Conservation (phyloP, 164 flowering plant species). For the Annona cherimola region DNA sequence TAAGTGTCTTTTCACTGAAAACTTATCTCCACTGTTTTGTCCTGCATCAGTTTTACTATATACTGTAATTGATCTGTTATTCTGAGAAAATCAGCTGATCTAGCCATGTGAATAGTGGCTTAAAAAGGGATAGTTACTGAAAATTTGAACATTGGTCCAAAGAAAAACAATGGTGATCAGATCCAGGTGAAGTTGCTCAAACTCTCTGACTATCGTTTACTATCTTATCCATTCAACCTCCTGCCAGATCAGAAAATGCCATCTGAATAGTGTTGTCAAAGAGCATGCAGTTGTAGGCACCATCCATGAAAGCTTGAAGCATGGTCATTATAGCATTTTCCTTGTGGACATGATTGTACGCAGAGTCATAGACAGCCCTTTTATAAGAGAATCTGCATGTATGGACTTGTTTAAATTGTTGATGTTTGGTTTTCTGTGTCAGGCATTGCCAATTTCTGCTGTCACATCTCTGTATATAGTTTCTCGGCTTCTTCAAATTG, state of each 20-base stretch:
- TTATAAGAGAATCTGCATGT: neutral
- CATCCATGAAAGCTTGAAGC: neutral
- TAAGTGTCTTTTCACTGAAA: constrained; percentile 19
- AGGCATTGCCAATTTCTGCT: constrained; percentile 39
- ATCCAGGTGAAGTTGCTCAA: neutral
- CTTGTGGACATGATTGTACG: neutral
- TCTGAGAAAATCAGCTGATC: neutral
- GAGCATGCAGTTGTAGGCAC: neutral
- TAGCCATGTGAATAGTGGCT: neutral
- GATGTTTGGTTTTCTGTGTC: constrained; percentile 15
- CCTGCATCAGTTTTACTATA: neutral
- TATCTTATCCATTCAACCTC: neutral
- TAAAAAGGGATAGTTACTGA: neutral
- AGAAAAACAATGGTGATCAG: neutral
- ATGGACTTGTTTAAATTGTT: neutral
- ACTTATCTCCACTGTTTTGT: neutral
- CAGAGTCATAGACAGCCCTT: neutral
- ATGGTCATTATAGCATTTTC: neutral
- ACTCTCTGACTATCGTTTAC: neutral
- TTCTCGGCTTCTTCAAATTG: constrained; percentile 52
- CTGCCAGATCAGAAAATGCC: neutral
- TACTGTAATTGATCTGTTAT: neutral
- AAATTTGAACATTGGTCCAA: neutral
- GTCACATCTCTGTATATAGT: constrained; percentile 49
- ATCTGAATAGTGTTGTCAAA: neutral